Evolutionary conservation across 2,329 filamentous ascomycete genomes (phyloP), one percentile per base, ranked within the genome.

Genomic region (Fusarium haematococcum): DNA sequence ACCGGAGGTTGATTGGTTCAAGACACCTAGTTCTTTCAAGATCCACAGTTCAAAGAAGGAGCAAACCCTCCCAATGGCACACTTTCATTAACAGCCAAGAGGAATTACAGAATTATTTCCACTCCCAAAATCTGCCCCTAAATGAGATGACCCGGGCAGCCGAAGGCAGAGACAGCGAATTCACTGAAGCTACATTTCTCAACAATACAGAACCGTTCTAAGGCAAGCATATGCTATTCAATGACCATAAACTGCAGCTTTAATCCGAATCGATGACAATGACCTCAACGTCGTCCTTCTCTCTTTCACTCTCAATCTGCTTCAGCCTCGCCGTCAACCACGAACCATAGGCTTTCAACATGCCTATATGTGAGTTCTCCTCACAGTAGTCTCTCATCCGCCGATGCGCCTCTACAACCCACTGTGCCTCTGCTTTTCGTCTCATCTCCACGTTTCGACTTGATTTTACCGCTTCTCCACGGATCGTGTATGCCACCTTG

Each of bases 401-500:
- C 27, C 18, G 27, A 32, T 54, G 50, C n/a, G 50, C 50, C 50
- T 54, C 50, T 20, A 54, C 7, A 20, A 54, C 30, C 50, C 50
- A 54, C 50, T 54, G 27, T 9, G 50, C 27, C 18, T 54, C 50
- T n/a, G 20, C 13, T 2, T 20, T 33, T n/a, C 13, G 27, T 8
- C 50, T 54, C 30, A 30, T 33, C 50, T 54, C 50, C 30, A 32
- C 30, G 50, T 20, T 32, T 32, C 27, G 50, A 16, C 30, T 54
- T 11, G 27, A 20, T n/a, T 54, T 54, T 32, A n/a, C 59, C 16
- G 20, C 41, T 18, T 61, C 59, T 50, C 59, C 59, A 18, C 20
- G 39, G 14, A 35, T 35, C 6, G 59, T 48, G 14, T 50, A 61
- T 6, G 81, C 77, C 2, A 92, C 70, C 80, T 92, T 92, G 11